A percentile compares a stretch with the other conserved stretches of the same genome.
These are phyloP conservation scores for Chamaecrista fasciculata DNA, from an alignment of 306 rosid species.

Conservation along the genomic window DNA sequence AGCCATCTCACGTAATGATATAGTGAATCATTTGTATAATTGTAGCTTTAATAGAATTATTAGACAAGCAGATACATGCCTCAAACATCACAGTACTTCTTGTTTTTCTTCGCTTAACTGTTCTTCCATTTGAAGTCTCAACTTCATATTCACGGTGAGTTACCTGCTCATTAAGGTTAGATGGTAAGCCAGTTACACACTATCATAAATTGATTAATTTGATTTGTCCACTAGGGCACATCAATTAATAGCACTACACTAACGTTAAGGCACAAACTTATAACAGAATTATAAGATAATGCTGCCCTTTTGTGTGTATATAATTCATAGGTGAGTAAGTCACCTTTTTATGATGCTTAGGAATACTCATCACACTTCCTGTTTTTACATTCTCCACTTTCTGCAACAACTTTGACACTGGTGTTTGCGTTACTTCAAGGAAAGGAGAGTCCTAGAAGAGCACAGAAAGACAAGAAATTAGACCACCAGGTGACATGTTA, in stretches of 20 bases:
- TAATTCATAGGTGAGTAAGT: conserved; percentile 23
- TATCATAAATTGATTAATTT: conserved; percentile 10
- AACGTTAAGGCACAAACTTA: background rate
- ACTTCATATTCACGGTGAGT: conserved; percentile 92
- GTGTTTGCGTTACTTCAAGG: conserved; percentile 61
- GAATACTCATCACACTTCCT: conserved; percentile 65
- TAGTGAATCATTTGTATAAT: background rate
- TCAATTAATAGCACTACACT: conserved; percentile 5
- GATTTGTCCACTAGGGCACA: conserved; percentile 3
- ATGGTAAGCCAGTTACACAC: conserved; percentile 23
- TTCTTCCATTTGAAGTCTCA: conserved; percentile 93
- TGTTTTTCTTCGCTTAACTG: conserved; percentile 81
- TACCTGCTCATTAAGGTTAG: conserved; percentile 55
- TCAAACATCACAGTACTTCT: conserved; percentile 92
- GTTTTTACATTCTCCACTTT: conserved; percentile 63
- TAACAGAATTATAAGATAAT: conserved; percentile 27
- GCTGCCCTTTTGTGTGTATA: conserved; percentile 8
- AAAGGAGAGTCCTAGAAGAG: conserved; percentile 60
- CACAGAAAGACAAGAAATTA: conserved; percentile 20
- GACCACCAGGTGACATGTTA: conserved; percentile 17
- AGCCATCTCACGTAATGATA: conserved; percentile 18
- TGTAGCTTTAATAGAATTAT: conserved; percentile 9
- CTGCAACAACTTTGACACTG: conserved; percentile 71
- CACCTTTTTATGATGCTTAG: conserved; percentile 85
- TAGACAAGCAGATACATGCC: conserved; percentile 49